Evolutionary conservation across 805 yeast species (phyloP), one percentile per base, ranked within the genome.

Genomic region (Yarrowia osloensis): DNA sequence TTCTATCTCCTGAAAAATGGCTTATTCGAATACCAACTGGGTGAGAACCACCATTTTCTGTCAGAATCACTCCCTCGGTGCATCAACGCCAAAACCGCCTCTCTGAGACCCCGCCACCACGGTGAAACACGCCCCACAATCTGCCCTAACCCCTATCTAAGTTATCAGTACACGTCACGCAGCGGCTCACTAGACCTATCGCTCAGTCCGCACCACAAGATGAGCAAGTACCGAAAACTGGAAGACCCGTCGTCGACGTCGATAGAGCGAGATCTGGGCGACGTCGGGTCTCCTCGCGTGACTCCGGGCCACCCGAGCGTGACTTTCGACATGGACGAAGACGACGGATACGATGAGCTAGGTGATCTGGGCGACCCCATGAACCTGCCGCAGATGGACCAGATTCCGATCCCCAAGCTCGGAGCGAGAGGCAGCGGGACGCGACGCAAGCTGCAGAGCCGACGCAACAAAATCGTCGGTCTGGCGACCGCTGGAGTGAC

Each of bases 91-190:
- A 28, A 28, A 5, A 28, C 31, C 6, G 31, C 31, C 35, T 28
- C 31, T 28, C 31, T 28, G 12, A 11, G 17, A 33, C 35, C 11
- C 35, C 35, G 12, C 9, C 35, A 12, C 52, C 33, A 26, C 21
- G 15, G 33, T 7, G 9, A 42, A 42, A 21, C 17, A 11, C 46
- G 31, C 31, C 52, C 24, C 26, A 4, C 5, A 22, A 11, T 7
- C 31, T 7, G 33, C 57, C 28, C 69, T 73, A 39, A 54, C 42
- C 61, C 44, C 44, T 54, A 54, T 54, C 61, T 35, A 37, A 50
- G 44, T 54, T 54, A 54, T 54, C 61, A 37, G 61, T 54, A 35
- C 61, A 50, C 57, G 57, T 50, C 57, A 50, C 57, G 57, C 61
- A 54, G 35, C 50, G 17, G 31, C 35, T 29, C 59, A 22, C 42